Evolutionary conservation across 2,329 filamentous ascomycete species (phyloP), one percentile per base, ranked within the genome.

Genomic region (Cladosporium sp.): DNA sequence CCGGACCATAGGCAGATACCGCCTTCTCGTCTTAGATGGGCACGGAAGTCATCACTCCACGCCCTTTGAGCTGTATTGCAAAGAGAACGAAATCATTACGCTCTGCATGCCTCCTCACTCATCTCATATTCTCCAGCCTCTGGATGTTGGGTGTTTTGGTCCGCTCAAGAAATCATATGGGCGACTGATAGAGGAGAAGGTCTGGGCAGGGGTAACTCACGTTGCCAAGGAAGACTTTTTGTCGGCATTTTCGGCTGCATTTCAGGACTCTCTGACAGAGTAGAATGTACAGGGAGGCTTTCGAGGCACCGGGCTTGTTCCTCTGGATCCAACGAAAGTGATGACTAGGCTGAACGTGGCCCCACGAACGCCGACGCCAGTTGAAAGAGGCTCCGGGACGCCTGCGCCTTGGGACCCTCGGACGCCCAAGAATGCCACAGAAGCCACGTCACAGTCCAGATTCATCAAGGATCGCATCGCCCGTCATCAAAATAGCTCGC

Each of bases 31-130:
- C 2, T 3, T 30, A 13, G 27, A 30, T 30, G 27, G 27, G 13
- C 27, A 30, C 27, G 27, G 27, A 3, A 30, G 27, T 30, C 27
- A 30, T 13, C 27, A 30, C 27, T 30, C 27, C 27, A 30, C 27
- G 13, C 3, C 27, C 27, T 30, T 30, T 30, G 27, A 30, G 27
- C 27, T 30, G 13, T 30, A 30, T 13, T 30, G 27, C 27, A 30
- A 30, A 13, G 27, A 30, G 27, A 30, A 60, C 47, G 51, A 55
- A 29, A 59, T 60, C 47, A 52, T 60, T 38, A 53, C 47, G 19
- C 53, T 60, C 39, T 58, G 47, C 51, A 57, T 56, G 12, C 52
- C 52, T n/a, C 54, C 52, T 3, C 52, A 54, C 37, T 36, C n/a
- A 2, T 49, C 52, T 4, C 48, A 56, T 49, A 19, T 56, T 3